Evolutionary conservation across 768 basidiomycete genomes (phyloP).

Genomic region (Tricholoma terreum): DNA sequence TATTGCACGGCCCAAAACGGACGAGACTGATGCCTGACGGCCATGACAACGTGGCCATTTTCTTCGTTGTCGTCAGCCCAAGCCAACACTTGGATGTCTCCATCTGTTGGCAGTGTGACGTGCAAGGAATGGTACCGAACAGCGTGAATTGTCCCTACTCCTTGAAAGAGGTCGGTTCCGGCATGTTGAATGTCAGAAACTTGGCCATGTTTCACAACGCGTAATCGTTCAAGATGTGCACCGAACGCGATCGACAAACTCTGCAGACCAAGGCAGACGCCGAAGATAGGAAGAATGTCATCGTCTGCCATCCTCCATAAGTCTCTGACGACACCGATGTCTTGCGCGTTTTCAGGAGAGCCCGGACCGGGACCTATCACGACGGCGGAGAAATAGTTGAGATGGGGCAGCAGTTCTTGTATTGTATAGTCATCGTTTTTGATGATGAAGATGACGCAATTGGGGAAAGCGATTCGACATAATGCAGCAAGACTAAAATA

Average conservation of each 20-base stretch:
- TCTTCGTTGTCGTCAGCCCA: constrained; percentile 69
- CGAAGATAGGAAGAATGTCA: constrained; percentile 67
- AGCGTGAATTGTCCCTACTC: constrained; percentile 49
- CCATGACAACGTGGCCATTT: constrained; percentile 75
- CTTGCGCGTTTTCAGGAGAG: constrained; percentile 57
- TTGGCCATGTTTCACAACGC: constrained; percentile 77
- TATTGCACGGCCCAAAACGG: constrained; percentile 91
- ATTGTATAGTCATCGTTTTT: constrained; percentile 64
- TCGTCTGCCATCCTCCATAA: constrained; percentile 62
- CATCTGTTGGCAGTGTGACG: constrained; percentile 42
- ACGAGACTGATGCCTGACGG: constrained; percentile 53
- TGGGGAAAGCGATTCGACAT: constrained; percentile 59
- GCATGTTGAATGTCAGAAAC: constrained; percentile 61
- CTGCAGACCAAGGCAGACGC: constrained; percentile 82
- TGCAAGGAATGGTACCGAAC: constrained; percentile 84
- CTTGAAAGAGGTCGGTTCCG: constrained; percentile 59
- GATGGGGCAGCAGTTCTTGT: constrained; percentile 46
- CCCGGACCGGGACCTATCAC: constrained; percentile 82
- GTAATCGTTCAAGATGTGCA: constrained; percentile 54
- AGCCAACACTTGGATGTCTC: constrained; percentile 62
- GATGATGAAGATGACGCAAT: constrained; percentile 63
- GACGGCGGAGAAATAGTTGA: constrained; percentile 63
- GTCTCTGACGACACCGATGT: constrained; percentile 67
- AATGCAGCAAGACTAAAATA: constrained; percentile 64
- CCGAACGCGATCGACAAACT: constrained; percentile 68